A percentile compares a stretch with the other conserved stretches of the same genome.
Conservation (phyloP, 768 basidiomycete genomes). For the Hypholoma fasciculare region DNA sequence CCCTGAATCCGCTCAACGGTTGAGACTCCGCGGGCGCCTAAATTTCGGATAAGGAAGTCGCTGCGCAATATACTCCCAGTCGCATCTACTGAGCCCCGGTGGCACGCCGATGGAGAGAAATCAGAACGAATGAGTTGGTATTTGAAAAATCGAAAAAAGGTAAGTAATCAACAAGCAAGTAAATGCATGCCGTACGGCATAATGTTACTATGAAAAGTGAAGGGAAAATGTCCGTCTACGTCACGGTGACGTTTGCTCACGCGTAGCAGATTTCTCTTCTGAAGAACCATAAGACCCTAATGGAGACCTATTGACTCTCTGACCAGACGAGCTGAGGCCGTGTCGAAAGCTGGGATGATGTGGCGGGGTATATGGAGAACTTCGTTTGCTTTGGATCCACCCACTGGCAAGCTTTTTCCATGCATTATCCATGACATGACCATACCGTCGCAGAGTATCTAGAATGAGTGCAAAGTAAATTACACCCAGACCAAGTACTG, state of each 20-base stretch:
- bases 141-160: background rate
- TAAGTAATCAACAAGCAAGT: background rate
- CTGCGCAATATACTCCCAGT: too few relatives aligned
- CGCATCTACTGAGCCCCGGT: too few relatives aligned
- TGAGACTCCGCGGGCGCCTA: too few relatives aligned
- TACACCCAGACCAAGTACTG: conserved; percentile 49
- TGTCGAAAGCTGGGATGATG: background rate
- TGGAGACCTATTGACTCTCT: too few relatives aligned
- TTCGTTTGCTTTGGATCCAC: conserved; percentile 17
- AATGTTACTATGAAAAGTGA: background rate
- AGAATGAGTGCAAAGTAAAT: conserved; percentile 54
- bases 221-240: background rate
- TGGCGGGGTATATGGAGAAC: background rate
- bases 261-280: background rate
- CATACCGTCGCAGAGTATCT: conserved; percentile 54
- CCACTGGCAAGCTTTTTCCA: conserved; percentile 29
- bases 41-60: too few relatives aligned
- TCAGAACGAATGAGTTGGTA: background rate
- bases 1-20: too few relatives aligned
- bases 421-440: conserved; percentile 35
- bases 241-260: background rate
- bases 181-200: background rate
- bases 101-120: too few relatives aligned
- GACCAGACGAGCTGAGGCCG: background rate
- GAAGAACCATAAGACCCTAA: background rate